phyloP scores from a whole-genome alignment of 352 stramenopile species.

The Blastocystis sp. region DNA sequence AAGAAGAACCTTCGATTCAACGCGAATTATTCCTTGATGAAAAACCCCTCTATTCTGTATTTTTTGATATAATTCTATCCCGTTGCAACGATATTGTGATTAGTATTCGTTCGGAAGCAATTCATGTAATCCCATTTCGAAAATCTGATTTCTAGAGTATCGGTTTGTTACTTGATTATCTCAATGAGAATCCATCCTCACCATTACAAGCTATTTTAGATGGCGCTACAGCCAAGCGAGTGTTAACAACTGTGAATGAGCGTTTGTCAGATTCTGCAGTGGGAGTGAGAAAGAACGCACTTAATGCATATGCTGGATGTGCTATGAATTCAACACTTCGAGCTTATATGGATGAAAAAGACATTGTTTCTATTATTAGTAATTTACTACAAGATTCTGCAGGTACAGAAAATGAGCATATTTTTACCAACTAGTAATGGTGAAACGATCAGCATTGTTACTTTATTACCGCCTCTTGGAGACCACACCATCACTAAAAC shows the following conservation, averaged over 20 bases:
- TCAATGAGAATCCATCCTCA: neutral
- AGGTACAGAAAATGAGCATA: neutral
- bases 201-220: neutral
- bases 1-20: neutral
- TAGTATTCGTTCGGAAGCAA: slow-evolving; percentile 41
- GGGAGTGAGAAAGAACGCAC: slow-evolving; percentile 17
- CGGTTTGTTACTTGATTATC: neutral
- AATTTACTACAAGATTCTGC: slow-evolving; percentile 33
- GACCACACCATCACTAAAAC: neutral
- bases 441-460: neutral
- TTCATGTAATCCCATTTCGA: neutral
- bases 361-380: neutral
- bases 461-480: slow-evolving; percentile 16
- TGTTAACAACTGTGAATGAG: slow-evolving; percentile 8
- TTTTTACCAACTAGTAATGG: slow-evolving; percentile 4
- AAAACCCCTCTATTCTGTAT: slow-evolving; percentile 37
- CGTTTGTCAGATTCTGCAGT: slow-evolving; percentile 38
- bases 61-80: slow-evolving; percentile 19
- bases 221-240: neutral
- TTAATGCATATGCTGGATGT: slow-evolving; percentile 9
- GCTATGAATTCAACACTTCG: neutral
- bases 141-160: neutral
- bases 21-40: slow-evolving; percentile 53
- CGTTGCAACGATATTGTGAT: slow-evolving; percentile 61
- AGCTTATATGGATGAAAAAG: neutral